Evolutionary conservation across 1,284 basidiomycete genomes (phyloP).

Genomic region (Malassezia sympodialis): DNA sequence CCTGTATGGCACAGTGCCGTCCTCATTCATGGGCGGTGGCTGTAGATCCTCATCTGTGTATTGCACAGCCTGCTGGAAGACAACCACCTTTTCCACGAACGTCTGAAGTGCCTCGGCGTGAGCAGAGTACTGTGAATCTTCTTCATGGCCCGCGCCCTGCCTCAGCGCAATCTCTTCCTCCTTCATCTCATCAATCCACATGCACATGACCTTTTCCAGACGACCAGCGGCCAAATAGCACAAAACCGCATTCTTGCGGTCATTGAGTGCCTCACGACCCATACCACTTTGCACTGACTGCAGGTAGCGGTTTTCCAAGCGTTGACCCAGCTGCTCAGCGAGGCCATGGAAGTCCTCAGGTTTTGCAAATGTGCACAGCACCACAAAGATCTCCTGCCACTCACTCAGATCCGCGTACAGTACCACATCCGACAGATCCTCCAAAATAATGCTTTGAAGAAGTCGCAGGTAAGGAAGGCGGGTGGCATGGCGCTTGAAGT

Average conservation of each 20-base stretch:
- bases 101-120: constrained; percentile 82
- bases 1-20: constrained; percentile 53
- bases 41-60: constrained; percentile 74
- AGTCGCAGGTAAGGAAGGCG: constrained; percentile 78
- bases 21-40: constrained; percentile 50
- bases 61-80: constrained; percentile 78
- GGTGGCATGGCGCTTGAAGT: constrained; percentile 73
- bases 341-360: constrained; percentile 73
- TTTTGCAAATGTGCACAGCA: constrained; percentile 85
- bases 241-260: constrained; percentile 78
- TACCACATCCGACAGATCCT: constrained; percentile 82
- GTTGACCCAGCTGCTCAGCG: constrained; percentile 79
- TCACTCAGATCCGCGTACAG: constrained; percentile 89
- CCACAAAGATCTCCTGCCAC: constrained; percentile 95
- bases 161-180: constrained; percentile 62
- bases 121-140: constrained; percentile 58
- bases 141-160: constrained; percentile 16
- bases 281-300: constrained; percentile 50
- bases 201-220: constrained; percentile 75
- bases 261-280: constrained; percentile 52
- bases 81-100: constrained; percentile 91
- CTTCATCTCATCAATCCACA: constrained; percentile 82
- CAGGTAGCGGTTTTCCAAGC: constrained; percentile 72
- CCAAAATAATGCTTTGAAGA: constrained; percentile 86
- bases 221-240: constrained; percentile 76